Percentiles rank a stretch among this genome's conserved stretches.
phyloP scores from a whole-genome alignment of 768 basidiomycete species.

The Rhizopogon vulgaris region DNA sequence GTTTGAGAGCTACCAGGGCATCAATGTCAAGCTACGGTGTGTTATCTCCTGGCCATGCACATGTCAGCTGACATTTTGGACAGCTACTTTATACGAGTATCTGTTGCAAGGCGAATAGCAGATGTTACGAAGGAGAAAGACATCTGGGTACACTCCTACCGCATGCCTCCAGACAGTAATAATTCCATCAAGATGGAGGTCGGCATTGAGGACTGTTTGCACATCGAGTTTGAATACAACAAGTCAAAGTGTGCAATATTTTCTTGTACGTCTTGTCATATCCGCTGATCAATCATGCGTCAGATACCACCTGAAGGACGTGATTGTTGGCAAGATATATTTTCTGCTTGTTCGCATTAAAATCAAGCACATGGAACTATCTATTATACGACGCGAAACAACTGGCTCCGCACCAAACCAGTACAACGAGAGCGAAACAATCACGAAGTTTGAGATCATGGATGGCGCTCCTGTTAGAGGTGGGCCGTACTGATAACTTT shows the following conservation, averaged over 20 bases:
- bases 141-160: conserved; percentile 96
- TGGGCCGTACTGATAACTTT: conserved; percentile 22
- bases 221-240: conserved; percentile 99
- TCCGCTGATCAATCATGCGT: neutral
- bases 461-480: conserved; percentile 97
- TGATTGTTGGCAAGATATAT: conserved; percentile 99
- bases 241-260: conserved; percentile 80
- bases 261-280: neutral
- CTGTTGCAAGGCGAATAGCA: conserved; percentile 86
- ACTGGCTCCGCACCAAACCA: conserved; percentile 98
- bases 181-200: conserved; percentile 99
- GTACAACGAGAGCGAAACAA: conserved; percentile 98
- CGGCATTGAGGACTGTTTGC: conserved; percentile 97
- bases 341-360: conserved; percentile 98
- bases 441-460: conserved; percentile 99
- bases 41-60: conserved; percentile 17
- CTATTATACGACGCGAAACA: conserved; percentile 95
- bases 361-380: conserved; percentile 99
- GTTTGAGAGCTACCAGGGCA: conserved; percentile 95
- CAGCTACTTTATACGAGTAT: conserved; percentile 91
- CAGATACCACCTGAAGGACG: conserved; percentile 98
- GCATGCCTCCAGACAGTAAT: conserved; percentile 97
- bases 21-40: conserved; percentile 95
- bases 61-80: conserved; percentile 4
- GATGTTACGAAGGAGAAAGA: conserved; percentile 93